Conservation (phyloP, 2,329 filamentous ascomycete species). For the Fusarium illudens region DNA sequence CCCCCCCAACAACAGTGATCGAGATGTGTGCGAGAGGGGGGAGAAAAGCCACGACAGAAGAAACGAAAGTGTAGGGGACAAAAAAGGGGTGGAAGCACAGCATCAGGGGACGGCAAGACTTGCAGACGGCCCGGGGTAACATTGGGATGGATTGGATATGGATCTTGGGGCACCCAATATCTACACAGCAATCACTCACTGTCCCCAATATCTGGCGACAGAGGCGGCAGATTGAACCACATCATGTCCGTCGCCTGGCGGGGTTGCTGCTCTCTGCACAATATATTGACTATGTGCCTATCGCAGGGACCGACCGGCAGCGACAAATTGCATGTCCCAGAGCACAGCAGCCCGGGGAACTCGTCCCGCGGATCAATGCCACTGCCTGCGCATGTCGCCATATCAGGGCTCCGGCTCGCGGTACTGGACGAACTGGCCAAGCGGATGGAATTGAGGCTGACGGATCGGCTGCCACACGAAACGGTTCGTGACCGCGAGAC, state of each 20-base stretch:
- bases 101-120: slow-evolving; percentile 22
- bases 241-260: neutral
- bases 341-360: neutral
- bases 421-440: slow-evolving; percentile 16
- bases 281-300: neutral
- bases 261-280: neutral
- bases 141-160: neutral
- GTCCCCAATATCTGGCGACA: slow-evolving; percentile 2
- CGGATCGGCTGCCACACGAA: slow-evolving; percentile 34
- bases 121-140: slow-evolving; percentile 27
- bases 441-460: slow-evolving; percentile 35
- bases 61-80: slow-evolving; percentile 15
- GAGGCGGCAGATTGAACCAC: slow-evolving; percentile 1
- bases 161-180: slow-evolving; percentile 2
- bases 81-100: slow-evolving; percentile 26
- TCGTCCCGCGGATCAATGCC: neutral
- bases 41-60: slow-evolving; percentile 5
- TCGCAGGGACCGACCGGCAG: neutral
- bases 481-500: slow-evolving; percentile 28
- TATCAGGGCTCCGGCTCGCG: slow-evolving; percentile 2
- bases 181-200: slow-evolving; percentile 5
- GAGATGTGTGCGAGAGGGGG: slow-evolving; percentile 10
- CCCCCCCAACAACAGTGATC: slow-evolving; percentile 6
- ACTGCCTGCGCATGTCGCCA: slow-evolving; percentile 7
- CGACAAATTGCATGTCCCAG: neutral